phyloP scores from a whole-genome alignment of 176 grass and related monocot species.

The Zea luxurians region DNA sequence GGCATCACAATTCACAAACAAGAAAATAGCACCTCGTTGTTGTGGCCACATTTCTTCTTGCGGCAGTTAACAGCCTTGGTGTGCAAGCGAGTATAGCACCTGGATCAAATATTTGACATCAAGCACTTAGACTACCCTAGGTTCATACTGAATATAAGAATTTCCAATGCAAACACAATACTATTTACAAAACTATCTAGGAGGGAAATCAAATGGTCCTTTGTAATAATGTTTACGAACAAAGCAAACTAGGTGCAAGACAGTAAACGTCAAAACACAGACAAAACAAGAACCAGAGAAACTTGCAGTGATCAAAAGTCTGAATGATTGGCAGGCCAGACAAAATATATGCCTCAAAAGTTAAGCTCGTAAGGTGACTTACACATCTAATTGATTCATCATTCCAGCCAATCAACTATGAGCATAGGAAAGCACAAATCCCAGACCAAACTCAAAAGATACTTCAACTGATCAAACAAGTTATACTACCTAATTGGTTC shows the following conservation, averaged over 20 bases:
- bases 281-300: background rate
- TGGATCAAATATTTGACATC: background rate
- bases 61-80: slow-evolving; percentile 95
- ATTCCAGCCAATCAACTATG: background rate
- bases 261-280: background rate
- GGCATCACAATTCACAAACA: background rate
- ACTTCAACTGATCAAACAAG: background rate
- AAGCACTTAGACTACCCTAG: background rate
- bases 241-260: background rate
- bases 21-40: slow-evolving; percentile 51
- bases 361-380: slow-evolving; percentile 14
- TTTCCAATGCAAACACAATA: background rate
- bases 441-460: background rate
- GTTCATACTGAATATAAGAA: background rate
- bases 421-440: background rate
- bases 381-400: slow-evolving; percentile 44
- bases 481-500: slow-evolving; percentile 46
- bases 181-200: background rate
- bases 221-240: background rate
- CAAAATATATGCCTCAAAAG: slow-evolving; percentile 23
- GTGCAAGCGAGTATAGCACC: slow-evolving; percentile 85
- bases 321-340: background rate
- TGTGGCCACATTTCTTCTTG: slow-evolving; percentile 97
- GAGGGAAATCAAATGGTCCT: background rate
- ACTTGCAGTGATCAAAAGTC: background rate